A percentile compares a stretch with the other conserved stretches of the same genome.
These are phyloP conservation scores for Avena atlantica DNA, from an alignment of 176 grass and related monocot genomes.

Conservation along the genomic window DNA sequence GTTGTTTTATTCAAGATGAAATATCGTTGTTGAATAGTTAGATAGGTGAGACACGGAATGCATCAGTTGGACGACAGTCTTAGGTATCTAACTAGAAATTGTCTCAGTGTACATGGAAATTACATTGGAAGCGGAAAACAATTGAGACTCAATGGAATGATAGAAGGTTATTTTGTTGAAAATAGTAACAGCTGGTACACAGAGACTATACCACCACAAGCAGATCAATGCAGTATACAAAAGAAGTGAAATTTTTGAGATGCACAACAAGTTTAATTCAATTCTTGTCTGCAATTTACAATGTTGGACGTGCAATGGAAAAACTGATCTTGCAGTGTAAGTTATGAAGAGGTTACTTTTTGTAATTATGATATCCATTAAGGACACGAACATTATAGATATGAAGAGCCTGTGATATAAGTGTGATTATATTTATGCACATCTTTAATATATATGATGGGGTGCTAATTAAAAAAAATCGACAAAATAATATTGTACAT, in stretches of 20 bases:
- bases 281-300: background rate
- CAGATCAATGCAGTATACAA: background rate
- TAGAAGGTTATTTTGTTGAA: slow-evolving; percentile 32
- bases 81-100: background rate
- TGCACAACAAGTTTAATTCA: background rate
- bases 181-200: background rate
- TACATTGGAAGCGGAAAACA: background rate
- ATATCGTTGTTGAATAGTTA: background rate
- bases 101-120: background rate
- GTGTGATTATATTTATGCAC: slow-evolving; percentile 23
- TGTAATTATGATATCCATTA: background rate
- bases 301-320: background rate
- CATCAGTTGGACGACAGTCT: slow-evolving; percentile 7
- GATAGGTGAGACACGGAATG: background rate
- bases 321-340: background rate
- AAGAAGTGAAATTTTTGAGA: background rate
- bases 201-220: background rate
- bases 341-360: background rate
- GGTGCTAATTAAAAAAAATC: background rate
- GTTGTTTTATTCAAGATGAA: slow-evolving; percentile 24
- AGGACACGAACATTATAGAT: background rate
- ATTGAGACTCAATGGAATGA: background rate
- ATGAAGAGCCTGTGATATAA: background rate
- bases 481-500: background rate
- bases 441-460: background rate